These are phyloP conservation scores for Gossypium schwendimanii DNA, from an alignment of 441 rosid species.

Conservation along the genomic window DNA sequence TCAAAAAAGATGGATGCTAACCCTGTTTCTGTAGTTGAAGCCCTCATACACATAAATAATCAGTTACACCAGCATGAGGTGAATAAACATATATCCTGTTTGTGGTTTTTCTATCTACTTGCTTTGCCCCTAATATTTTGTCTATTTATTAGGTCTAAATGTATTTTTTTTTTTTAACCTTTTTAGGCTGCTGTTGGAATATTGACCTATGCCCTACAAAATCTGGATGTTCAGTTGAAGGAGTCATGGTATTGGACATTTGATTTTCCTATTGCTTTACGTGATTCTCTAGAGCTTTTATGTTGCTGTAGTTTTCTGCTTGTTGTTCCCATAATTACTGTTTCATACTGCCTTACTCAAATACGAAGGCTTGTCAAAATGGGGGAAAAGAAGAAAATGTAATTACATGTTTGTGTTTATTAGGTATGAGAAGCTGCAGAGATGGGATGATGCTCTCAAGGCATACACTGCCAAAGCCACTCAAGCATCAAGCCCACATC, in stretches of 20 bases:
- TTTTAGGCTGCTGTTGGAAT: conserved; percentile 98
- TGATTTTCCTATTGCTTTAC: neutral
- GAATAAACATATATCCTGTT: neutral
- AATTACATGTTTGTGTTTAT: conserved; percentile 11
- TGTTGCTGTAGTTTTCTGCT: conserved; percentile 2
- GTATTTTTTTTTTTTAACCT: neutral
- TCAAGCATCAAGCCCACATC: conserved; percentile 79
- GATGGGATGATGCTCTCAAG: conserved; percentile 99
- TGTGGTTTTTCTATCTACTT: neutral
- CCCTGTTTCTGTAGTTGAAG: conserved; percentile 98
- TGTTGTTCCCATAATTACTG: neutral
- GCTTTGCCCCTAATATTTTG: neutral
- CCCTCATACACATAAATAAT: conserved; percentile 96
- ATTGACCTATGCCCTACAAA: conserved; percentile 90
- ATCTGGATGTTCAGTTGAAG: conserved; percentile 85
- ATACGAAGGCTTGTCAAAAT: neutral
- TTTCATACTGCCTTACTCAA: neutral
- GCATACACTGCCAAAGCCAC: conserved; percentile 87
- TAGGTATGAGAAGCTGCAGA: conserved; percentile 99
- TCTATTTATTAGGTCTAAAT: conserved; percentile 15
- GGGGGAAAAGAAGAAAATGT: neutral
- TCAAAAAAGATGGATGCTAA: conserved; percentile 91
- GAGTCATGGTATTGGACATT: conserved; percentile 74
- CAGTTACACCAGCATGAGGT: conserved; percentile 99
- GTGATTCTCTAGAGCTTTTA: neutral